Evolutionary conservation across 179 eudicot genomes (phyloP).

Genomic region (Amaranthus tricolor): DNA sequence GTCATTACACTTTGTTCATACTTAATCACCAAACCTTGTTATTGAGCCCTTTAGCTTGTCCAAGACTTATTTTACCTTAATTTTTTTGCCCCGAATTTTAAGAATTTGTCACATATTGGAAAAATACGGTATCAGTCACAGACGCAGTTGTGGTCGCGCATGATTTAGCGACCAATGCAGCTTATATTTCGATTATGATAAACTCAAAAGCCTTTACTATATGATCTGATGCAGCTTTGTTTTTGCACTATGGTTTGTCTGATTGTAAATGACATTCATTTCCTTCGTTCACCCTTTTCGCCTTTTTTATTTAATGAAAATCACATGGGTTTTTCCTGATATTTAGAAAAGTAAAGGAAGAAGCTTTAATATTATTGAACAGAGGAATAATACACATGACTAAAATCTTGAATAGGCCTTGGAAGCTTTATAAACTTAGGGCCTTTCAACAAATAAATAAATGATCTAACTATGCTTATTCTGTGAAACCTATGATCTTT

Average conservation of each 20-base stretch:
- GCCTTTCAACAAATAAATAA: slow-evolving; percentile 30
- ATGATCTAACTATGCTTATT: slow-evolving; percentile 26
- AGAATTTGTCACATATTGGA: no score
- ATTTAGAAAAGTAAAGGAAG: slow-evolving; percentile 6
- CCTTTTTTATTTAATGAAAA: neutral
- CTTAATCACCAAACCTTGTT: neutral
- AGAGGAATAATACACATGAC: slow-evolving; percentile 14
- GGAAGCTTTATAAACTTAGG: slow-evolving; percentile 16
- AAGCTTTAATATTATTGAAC: slow-evolving; percentile 17
- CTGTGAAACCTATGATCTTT: slow-evolving; percentile 5
- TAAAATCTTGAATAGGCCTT: neutral
- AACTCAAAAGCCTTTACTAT: no score
- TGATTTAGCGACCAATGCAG: no score
- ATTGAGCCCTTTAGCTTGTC: slow-evolving; percentile 1
- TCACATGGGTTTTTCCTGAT: neutral
- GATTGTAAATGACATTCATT: no score
- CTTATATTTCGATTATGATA: no score
- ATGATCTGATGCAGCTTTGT: no score
- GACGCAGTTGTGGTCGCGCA: no score
- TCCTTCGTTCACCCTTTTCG: neutral
- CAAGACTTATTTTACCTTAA: neutral
- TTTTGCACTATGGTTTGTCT: no score
- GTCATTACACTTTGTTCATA: slow-evolving; percentile 8
- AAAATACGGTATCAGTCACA: no score
- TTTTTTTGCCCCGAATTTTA: neutral